Percentiles rank a stretch among this genome's conserved stretches.
Conservation (phyloP, 164 flowering plant species). For the Nymphaea colorata region DNA sequence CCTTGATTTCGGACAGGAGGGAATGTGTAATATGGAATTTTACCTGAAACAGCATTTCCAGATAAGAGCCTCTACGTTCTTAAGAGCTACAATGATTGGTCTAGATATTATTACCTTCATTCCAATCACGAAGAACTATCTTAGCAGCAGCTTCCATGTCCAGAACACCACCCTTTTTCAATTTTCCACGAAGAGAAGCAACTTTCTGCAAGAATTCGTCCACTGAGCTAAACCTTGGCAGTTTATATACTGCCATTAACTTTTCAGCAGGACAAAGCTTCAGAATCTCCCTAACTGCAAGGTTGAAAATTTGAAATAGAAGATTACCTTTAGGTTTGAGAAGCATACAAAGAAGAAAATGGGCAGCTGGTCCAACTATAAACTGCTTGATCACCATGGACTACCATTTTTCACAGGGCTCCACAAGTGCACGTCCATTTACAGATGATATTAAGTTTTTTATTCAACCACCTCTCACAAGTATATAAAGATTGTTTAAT, state of each 20-base stretch:
- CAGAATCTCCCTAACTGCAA: constrained; percentile 82
- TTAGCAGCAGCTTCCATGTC: constrained; percentile 87
- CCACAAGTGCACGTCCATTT: too few species aligned
- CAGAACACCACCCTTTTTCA: constrained; percentile 80
- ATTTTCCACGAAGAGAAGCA: constrained; percentile 84
- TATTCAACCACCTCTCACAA: too few species aligned
- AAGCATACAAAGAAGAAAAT: not conserved
- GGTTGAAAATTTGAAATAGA: constrained; percentile 1
- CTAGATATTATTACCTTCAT: constrained; percentile 42
- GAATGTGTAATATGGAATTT: constrained; percentile 83
- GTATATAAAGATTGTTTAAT: too few species aligned
- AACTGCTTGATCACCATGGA: too few species aligned
- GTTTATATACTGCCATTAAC: constrained; percentile 65
- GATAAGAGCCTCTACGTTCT: not conserved
- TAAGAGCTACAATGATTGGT: not conserved
- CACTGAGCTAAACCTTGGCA: constrained; percentile 64
- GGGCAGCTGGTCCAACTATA: too few species aligned
- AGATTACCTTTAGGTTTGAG: not conserved
- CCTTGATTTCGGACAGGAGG: constrained; percentile 71
- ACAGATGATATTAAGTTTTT: too few species aligned
- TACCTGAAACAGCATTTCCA: constrained; percentile 38
- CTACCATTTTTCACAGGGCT: too few species aligned
- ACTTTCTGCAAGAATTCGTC: constrained; percentile 88
- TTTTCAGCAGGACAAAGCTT: constrained; percentile 59
- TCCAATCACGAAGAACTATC: constrained; percentile 93